Evolutionary conservation across 2,329 filamentous ascomycete species (phyloP), one percentile per base, ranked within the genome.

Genomic region (Tolypocladium ophioglossoides): DNA sequence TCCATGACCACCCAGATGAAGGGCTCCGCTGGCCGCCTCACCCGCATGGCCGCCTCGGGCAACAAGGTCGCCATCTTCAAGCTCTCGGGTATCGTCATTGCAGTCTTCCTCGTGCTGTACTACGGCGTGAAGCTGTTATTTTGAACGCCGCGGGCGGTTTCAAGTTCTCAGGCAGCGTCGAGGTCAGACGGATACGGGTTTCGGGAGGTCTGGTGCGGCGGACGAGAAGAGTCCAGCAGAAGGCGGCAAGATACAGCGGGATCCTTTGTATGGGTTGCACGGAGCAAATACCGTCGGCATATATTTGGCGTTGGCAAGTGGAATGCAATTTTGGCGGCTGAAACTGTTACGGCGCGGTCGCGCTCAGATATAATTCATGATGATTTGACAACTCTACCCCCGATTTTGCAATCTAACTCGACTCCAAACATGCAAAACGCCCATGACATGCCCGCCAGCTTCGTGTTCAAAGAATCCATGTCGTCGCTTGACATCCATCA

Each of bases 21-120:
- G 68, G 90, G 91, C 46, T 95, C 88, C 59, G 91, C 91, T 14
- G 78, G 80, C 50, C 82, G 94, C 14, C 74, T 99, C 49, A 89
- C 87, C 24, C 84, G 91, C 57, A 97, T 97, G 91, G 94, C 94
- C 48, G 85, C 86, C 52, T 84, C 85, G 53, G 94, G 94, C 51
- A 95, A 96, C 72, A 92, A 90, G 64, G 82, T 96, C 41, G 92
- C 94, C 18, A 86, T 97, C 40, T 71, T 99, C 57, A 96, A 96
- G 71, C 76, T 99, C 50, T 84, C 91, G 0, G 92, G 82, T 27
- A 95, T 96, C 40, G 78, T 95, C 27, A 79, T 92, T 46, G 90
- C 74, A 8, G 71, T 75, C 10, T 84, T 95, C 49, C 63, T 97
- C 52, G 70, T 91, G 54, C 66, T 96, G 40, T 97, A 89, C 71